These are phyloP conservation scores for Collybia sp. DNA, from an alignment of 768 basidiomycete genomes.

Conservation along the genomic window DNA sequence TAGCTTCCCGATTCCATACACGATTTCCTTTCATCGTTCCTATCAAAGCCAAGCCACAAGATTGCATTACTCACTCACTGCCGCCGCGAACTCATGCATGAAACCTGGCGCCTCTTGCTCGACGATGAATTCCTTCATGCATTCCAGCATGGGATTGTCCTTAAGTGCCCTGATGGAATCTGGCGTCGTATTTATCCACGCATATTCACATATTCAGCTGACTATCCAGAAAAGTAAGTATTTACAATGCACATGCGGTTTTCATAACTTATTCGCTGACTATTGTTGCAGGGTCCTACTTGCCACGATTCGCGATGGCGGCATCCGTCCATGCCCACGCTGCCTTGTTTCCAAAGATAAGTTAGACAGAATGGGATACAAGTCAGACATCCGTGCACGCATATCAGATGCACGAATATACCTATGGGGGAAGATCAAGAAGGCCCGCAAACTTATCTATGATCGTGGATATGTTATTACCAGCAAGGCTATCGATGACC, in stretches of 20 bases:
- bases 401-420: not conserved
- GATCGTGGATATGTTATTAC: constrained; percentile 1
- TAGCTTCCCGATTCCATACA: constrained; percentile 22
- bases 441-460: not conserved
- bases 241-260: not conserved
- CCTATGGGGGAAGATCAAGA: not conserved
- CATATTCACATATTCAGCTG: not conserved
- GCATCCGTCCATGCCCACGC: too few relatives aligned
- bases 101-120: constrained; percentile 15
- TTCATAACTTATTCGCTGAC: not conserved
- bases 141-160: constrained; percentile 17
- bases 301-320: too few relatives aligned
- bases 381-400: not conserved
- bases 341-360: not conserved
- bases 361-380: constrained; percentile 13
- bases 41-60: constrained; percentile 9
- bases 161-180: constrained; percentile 16
- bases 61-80: constrained; percentile 19
- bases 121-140: constrained; percentile 20
- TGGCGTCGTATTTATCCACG: constrained; percentile 14
- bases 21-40: constrained; percentile 11
- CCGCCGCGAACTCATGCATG: constrained; percentile 20
- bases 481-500: not conserved
- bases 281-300: too few relatives aligned
- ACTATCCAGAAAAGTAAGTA: not conserved